A percentile compares a stretch with the other conserved stretches of the same genome.
Evolutionary conservation across 2,329 filamentous ascomycete genomes (phyloP).

Genomic region (Fusarium illudens): DNA sequence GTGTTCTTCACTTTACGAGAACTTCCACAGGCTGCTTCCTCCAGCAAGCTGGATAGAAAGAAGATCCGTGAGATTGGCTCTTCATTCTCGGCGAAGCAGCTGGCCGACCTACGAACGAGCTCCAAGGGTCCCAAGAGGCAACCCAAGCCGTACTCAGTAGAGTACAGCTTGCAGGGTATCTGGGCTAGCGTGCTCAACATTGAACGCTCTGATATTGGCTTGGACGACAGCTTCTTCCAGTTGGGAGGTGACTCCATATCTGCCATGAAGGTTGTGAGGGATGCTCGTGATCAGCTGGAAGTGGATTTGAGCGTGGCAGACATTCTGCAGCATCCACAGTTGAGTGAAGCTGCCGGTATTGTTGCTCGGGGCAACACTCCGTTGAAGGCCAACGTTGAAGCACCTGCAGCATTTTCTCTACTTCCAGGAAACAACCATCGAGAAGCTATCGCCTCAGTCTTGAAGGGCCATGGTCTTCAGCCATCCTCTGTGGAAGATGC

Average conservation of each 20-base stretch:
- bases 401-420: background rate
- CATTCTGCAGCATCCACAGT: constrained; percentile 50
- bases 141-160: background rate
- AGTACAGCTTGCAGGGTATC: constrained; percentile 41
- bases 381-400: background rate
- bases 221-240: constrained; percentile 48
- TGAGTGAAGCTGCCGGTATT: background rate
- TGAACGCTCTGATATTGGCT: constrained; percentile 52
- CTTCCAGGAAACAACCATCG: background rate
- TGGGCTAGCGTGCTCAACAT: constrained; percentile 51
- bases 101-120: background rate
- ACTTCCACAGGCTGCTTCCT: background rate
- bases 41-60: constrained; percentile 9
- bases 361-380: background rate
- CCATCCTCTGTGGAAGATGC: constrained; percentile 35
- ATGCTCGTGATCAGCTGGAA: constrained; percentile 48
- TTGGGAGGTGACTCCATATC: constrained; percentile 57
- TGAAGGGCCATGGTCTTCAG: background rate
- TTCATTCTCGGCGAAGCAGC: background rate
- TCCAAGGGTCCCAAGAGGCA: background rate
- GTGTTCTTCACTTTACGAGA: background rate
- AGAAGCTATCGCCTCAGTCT: background rate
- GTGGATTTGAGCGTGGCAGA: constrained; percentile 42
- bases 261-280: constrained; percentile 59
- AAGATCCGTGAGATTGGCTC: constrained; percentile 3